Evolutionary conservation across 1,139 yeast genomes (phyloP).

Genomic region (Geotrichum klebahnii): DNA sequence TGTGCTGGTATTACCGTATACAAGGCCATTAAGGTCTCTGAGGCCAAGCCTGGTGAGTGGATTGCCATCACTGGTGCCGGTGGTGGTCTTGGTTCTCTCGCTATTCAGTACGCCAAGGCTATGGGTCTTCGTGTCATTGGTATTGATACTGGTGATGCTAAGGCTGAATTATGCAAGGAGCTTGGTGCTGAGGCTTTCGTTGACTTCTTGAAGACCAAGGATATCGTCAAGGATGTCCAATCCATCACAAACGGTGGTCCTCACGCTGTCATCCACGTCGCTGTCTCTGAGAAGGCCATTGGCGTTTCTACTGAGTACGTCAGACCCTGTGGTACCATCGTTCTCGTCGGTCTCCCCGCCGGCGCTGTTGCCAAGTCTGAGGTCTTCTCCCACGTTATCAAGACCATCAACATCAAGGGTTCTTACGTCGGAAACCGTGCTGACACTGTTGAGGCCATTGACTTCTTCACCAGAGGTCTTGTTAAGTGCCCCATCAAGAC

Average conservation of each 20-base stretch:
- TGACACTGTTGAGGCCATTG: constrained; percentile 73
- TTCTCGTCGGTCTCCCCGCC: constrained; percentile 76
- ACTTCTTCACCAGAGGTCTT: constrained; percentile 65
- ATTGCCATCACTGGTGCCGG: constrained; percentile 79
- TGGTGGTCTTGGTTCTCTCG: constrained; percentile 80
- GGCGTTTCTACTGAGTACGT: constrained; percentile 64
- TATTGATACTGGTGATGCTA: constrained; percentile 70
- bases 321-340: constrained; percentile 72
- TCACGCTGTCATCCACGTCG: constrained; percentile 75
- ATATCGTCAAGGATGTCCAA: constrained; percentile 49
- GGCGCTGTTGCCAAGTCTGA: constrained; percentile 59
- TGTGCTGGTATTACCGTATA: constrained; percentile 85
- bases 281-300: constrained; percentile 72
- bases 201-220: constrained; percentile 52
- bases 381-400: constrained; percentile 63
- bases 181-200: constrained; percentile 70
- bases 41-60: constrained; percentile 67
- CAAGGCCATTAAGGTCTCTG: constrained; percentile 73
- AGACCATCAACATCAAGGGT: constrained; percentile 62
- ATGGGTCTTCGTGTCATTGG: constrained; percentile 76
- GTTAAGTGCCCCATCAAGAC: constrained; percentile 64
- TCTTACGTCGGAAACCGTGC: constrained; percentile 80
- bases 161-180: constrained; percentile 51
- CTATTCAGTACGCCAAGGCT: constrained; percentile 76
- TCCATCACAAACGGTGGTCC: constrained; percentile 69